A percentile compares a stretch with the other conserved stretches of the same genome.
Evolutionary conservation across 2,329 filamentous ascomycete species (phyloP).

Genomic region (Paracoccidioides brasiliensis): DNA sequence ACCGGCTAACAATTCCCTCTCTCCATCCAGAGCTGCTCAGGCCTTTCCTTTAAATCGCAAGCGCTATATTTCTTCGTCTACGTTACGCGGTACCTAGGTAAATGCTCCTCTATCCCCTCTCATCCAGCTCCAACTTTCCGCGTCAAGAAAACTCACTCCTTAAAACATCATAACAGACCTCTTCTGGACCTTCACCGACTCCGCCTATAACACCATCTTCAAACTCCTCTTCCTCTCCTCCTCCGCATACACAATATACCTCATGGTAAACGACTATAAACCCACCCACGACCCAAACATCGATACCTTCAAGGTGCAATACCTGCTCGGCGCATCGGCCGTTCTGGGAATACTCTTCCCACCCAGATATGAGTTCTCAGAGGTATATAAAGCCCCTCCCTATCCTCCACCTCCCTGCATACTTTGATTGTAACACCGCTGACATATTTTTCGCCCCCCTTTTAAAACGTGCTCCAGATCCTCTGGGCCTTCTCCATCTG

Average conservation of each 20-base stretch:
- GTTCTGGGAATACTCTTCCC: conserved; percentile 72
- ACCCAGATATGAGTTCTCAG: conserved; percentile 65
- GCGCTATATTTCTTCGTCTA: conserved; percentile 90
- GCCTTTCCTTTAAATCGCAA: conserved; percentile 98
- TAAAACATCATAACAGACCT: conserved; percentile 46
- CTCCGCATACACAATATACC: conserved; percentile 88
- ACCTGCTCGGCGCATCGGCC: conserved; percentile 70
- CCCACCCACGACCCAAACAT: conserved; percentile 93
- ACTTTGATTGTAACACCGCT: no score
- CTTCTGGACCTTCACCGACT: conserved; percentile 68
- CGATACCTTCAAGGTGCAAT: conserved; percentile 95
- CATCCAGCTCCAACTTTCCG: not conserved
- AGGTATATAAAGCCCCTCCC: conserved; percentile 29
- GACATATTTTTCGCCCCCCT: not conserved
- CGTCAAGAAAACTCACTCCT: not conserved
- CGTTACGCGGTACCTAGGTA: conserved; percentile 79
- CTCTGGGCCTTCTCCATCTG: conserved; percentile 97
- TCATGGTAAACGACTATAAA: conserved; percentile 96
- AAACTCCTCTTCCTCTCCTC: conserved; percentile 89
- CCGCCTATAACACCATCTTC: conserved; percentile 85
- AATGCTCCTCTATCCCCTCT: conserved; percentile 6
- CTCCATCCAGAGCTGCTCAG: conserved; percentile 60
- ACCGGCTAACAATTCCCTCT: not conserved
- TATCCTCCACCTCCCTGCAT: no score
- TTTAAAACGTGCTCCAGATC: conserved; percentile 42